Evolutionary conservation across 2,329 filamentous ascomycete genomes (phyloP).

Genomic region (Epichloe sibirici): DNA sequence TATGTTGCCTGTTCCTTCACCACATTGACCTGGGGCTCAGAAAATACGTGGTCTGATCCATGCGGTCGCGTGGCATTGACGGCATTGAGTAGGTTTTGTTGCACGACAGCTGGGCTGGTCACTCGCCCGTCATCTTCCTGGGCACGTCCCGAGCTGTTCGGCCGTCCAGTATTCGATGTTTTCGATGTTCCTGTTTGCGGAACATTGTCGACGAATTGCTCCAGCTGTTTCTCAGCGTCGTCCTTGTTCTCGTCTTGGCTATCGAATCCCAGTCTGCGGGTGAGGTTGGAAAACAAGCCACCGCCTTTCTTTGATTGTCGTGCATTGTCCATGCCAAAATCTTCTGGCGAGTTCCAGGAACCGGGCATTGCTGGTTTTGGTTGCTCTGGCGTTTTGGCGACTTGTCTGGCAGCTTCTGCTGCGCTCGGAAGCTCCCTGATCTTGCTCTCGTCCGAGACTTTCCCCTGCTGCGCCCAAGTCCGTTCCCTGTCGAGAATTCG

Average conservation of each 20-base stretch:
- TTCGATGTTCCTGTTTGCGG: constrained; percentile 8
- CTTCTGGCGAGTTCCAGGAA: constrained; percentile 56
- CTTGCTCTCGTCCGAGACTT: constrained; percentile 11
- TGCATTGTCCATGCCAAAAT: constrained; percentile 20
- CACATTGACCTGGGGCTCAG: constrained; percentile 54
- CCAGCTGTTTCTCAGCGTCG: constrained; percentile 27
- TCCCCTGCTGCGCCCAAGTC: constrained; percentile 29
- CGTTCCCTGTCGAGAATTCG: constrained; percentile 46
- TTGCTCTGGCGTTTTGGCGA: constrained; percentile 28
- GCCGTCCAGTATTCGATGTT: not conserved
- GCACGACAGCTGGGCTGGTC: constrained; percentile 47
- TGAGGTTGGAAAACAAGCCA: constrained; percentile 57
- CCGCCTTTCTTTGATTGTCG: constrained; percentile 31
- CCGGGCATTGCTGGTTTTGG: constrained; percentile 53
- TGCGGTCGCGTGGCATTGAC: constrained; percentile 68
- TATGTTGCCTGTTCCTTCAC: constrained; percentile 78
- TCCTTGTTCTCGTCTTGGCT: constrained; percentile 27
- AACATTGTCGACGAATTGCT: constrained; percentile 30
- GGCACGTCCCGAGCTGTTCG: constrained; percentile 1
- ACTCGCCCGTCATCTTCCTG: constrained; percentile 37
- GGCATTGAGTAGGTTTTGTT: constrained; percentile 64
- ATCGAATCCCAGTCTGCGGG: constrained; percentile 57
- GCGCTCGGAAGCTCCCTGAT: constrained; percentile 9
- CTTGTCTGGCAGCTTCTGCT: constrained; percentile 26
- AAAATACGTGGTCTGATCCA: constrained; percentile 62